Evolutionary conservation across 345 rosid species (phyloP), one percentile per base, ranked within the genome.

Genomic region (Trapa bicornis): DNA sequence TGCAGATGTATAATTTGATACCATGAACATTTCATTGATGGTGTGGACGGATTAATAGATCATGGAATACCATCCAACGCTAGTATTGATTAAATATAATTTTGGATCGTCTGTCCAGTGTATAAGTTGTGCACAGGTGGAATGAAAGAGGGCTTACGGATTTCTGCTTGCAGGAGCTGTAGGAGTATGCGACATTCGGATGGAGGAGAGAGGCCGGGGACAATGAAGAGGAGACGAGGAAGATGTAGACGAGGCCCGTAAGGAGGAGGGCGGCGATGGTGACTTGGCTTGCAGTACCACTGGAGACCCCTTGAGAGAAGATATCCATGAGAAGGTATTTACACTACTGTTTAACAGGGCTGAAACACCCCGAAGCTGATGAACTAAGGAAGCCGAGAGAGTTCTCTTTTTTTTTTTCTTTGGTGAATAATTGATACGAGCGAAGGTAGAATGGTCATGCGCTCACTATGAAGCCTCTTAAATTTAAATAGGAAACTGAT

Each of bases 171-270:
- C 43, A 48, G 29, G 62, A 16, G 63, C 38, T 13, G 33, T 43
- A n/a, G 33, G 33, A 22, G 60, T 16, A 54, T 54, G 33, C 35
- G 60, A 33, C 60, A 2, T 6, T 54, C 10, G n/a, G 53, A 41
- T 45, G 58, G 35, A 54, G 45, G 66, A 3, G 41, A 36, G 66
- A 61, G 62, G 48, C 45, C 33, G 17, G 47, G 5, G 67, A 47
- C 15, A 56, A 33, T 2, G 47, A 43, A 0, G 72, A 61, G 0
- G 72, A 61, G 15, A 69, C 29, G 35, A 72, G 9, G 57, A 66
- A 76, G 32, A 86, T 67, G 36, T 71, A 85, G 68, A 86, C 29
- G 12, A 69, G 65, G 11, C 77, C 86, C 32, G 77, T 60, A 11
- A 81, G 69, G 71, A 85, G 75, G 22, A 86, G 66, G 64, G 66